Evolutionary conservation across 805 yeast species (phyloP).

Genomic region (Sugiyamaella americana): DNA sequence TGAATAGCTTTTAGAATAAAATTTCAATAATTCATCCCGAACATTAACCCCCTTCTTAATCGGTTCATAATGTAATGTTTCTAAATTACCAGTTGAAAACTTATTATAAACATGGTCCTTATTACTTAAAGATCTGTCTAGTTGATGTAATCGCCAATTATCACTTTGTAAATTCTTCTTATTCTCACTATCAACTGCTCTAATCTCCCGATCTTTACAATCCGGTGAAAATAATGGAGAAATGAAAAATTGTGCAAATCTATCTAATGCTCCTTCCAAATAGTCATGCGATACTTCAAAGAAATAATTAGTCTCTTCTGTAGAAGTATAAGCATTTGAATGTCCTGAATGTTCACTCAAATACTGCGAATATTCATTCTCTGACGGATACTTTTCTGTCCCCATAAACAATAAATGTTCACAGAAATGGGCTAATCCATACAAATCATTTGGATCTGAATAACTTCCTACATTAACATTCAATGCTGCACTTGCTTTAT

Average conservation of each 20-base stretch:
- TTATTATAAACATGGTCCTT: slow-evolving; percentile 76
- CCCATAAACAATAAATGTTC: slow-evolving; percentile 84
- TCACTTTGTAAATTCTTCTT: slow-evolving; percentile 91
- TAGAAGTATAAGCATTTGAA: slow-evolving; percentile 88
- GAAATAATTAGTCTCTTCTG: slow-evolving; percentile 83
- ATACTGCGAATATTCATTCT: slow-evolving; percentile 67
- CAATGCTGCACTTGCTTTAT: slow-evolving; percentile 60
- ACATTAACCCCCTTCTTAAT: slow-evolving; percentile 56
- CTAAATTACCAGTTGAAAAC: slow-evolving; percentile 83
- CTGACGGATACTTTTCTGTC: slow-evolving; percentile 66
- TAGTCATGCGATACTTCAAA: slow-evolving; percentile 76
- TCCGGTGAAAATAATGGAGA: slow-evolving; percentile 65
- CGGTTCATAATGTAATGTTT: slow-evolving; percentile 69
- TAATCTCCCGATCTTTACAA: slow-evolving; percentile 86
- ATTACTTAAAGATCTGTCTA: slow-evolving; percentile 69
- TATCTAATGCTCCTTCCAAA: slow-evolving; percentile 80
- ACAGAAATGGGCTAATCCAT: slow-evolving; percentile 86
- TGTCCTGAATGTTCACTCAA: slow-evolving; percentile 80
- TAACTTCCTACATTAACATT: slow-evolving; percentile 78
- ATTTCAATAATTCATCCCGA: slow-evolving; percentile 72
- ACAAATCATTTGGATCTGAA: slow-evolving; percentile 61
- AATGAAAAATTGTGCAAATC: slow-evolving; percentile 90
- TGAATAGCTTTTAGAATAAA: slow-evolving; percentile 67
- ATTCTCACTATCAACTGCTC: slow-evolving; percentile 94
- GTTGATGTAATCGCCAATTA: slow-evolving; percentile 79